A percentile compares a stretch with the other conserved stretches of the same genome.
Evolutionary conservation across 2,329 filamentous ascomycete species (phyloP).

Genomic region (Pestalotiopsis sp.): DNA sequence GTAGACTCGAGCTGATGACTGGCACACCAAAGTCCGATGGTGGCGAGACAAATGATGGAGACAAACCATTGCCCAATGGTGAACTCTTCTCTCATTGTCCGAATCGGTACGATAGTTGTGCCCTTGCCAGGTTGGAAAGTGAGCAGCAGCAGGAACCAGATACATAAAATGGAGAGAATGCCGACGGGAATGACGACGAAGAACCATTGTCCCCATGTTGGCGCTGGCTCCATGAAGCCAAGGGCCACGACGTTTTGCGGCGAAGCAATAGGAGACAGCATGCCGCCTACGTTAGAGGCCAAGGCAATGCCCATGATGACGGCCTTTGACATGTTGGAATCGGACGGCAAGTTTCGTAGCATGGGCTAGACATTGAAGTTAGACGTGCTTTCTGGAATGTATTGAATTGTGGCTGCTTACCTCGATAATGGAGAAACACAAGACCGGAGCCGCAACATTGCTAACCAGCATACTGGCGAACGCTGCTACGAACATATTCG

Average conservation of each 20-base stretch:
- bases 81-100: constrained; percentile 86
- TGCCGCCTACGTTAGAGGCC: constrained; percentile 93
- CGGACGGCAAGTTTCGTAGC: constrained; percentile 86
- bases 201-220: constrained; percentile 96
- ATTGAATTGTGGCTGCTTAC: constrained; percentile 44
- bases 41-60: constrained; percentile 76
- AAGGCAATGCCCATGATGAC: constrained; percentile 94
- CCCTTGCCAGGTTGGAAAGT: constrained; percentile 85
- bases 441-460: constrained; percentile 93
- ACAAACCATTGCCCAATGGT: constrained; percentile 93
- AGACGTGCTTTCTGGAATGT: background rate
- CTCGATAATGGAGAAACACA: constrained; percentile 98
- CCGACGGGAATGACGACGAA: constrained; percentile 94
- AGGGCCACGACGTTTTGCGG: constrained; percentile 97
- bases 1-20: constrained; percentile 84
- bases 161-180: constrained; percentile 82
- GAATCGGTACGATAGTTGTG: constrained; percentile 89
- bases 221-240: constrained; percentile 90
- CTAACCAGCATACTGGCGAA: constrained; percentile 99
- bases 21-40: constrained; percentile 90
- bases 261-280: constrained; percentile 94
- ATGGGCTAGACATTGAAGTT: constrained; percentile 66
- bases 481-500: constrained; percentile 97
- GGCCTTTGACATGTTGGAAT: constrained; percentile 92
- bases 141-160: constrained; percentile 84